Evolutionary conservation across 1,139 yeast species (phyloP), one percentile per base, ranked within the genome.

Genomic region (Chernovozyma aurita): DNA sequence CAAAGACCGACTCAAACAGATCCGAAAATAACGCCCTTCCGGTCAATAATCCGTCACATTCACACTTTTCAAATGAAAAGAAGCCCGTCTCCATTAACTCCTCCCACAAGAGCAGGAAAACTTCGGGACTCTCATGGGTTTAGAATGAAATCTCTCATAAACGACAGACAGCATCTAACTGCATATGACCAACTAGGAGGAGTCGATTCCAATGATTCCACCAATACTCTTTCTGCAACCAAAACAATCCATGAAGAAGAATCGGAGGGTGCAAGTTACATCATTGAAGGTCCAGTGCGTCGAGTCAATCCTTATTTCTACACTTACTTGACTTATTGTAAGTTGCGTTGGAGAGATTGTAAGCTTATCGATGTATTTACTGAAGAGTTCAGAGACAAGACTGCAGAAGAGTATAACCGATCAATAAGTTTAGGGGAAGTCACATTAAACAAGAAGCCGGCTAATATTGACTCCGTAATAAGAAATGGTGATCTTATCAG

Each of bases 251-350:
- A 59, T 27, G 78, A 74, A 41, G 78, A 74, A 46, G 80, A n/a
- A n/a, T n/a, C n/a, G n/a, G n/a, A n/a, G n/a, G n/a, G n/a, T n/a
- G n/a, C n/a, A n/a, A n/a, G 65, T 21, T 76, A 76, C 48, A 47
- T 57, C 2, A 61, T 80, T 3, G 80, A 77, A 13, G 86, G 85
- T 0, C 63, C 75, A 1, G 63, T 86, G 36, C 65, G 97, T 31
- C 66, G 84, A 42, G 86, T 92, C 1, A 72, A 79, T 1, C 97
- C 98, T 0, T 94, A 92, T 54, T 85, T 73, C 53, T 92, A 78
- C 63, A 88, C 95, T 0, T 90, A 92, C 53, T 67, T 86, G 57
- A 92, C 99, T 0, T 86, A 83, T 53, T 90, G 97, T 59, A 94
- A 94, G 56, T 64, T 76, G 53, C 70, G 99, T 49, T 94, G 99